Conservation (phyloP, 2,329 filamentous ascomycete species). For the Trichoderma guizhouense region DNA sequence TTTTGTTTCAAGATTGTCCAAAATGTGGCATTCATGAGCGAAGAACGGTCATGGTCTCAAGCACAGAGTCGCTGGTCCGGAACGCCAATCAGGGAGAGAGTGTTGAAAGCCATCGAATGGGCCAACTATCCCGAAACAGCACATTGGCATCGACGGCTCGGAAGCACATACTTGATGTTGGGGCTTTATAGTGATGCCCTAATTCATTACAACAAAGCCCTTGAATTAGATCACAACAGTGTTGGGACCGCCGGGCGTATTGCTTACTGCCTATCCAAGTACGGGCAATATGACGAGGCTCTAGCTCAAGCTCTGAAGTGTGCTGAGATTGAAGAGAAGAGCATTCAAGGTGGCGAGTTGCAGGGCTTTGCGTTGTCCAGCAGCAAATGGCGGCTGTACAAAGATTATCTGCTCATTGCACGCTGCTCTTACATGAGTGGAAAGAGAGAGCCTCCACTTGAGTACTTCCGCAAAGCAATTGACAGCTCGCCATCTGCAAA, state of each 20-base stretch:
- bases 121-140: constrained; percentile 34
- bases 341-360: constrained; percentile 27
- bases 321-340: constrained; percentile 34
- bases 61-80: constrained; percentile 37
- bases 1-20: constrained; percentile 45
- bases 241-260: constrained; percentile 41
- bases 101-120: constrained; percentile 37
- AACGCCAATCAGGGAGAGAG: constrained; percentile 33
- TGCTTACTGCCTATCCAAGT: constrained; percentile 37
- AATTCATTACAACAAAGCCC: constrained; percentile 35
- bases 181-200: constrained; percentile 35
- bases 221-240: constrained; percentile 37
- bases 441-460: constrained; percentile 32
- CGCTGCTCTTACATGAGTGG: constrained; percentile 35
- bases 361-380: constrained; percentile 26
- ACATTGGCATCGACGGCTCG: constrained; percentile 39
- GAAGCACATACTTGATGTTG: constrained; percentile 40
- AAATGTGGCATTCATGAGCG: constrained; percentile 38
- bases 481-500: constrained; percentile 26
- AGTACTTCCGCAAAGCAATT: constrained; percentile 38
- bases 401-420: constrained; percentile 39
- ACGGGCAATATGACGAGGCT: constrained; percentile 36
- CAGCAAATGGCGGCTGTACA: constrained; percentile 40
- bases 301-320: constrained; percentile 37
- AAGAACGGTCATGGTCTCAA: constrained; percentile 37